Base-by-base conservation (phyloP, 208 protist genomes). In the Crithidia brevicula region DNA sequence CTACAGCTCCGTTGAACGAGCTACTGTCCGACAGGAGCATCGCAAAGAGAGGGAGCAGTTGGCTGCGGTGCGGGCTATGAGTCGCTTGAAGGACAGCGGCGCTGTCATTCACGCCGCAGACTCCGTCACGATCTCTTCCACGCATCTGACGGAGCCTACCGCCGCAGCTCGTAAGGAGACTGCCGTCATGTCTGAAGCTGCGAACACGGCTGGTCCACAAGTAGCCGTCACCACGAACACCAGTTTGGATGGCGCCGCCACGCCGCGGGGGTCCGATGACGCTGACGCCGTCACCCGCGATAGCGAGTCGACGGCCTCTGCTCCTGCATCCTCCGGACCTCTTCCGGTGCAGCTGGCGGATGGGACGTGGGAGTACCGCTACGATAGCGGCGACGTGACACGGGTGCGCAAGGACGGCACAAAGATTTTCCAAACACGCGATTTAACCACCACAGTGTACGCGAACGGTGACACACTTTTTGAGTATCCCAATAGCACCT, bases 341-440 rank as follows among this genome's bases (percentile, higher is more conserved):
- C 56, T 65, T 11, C 71, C 70, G 23, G 65, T 75, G n/a, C 83
- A 89, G 57, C 79, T 83, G 33, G 27, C 54, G 5, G 88, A 93
- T 69, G 91, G 91, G 4, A 88, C 81, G 18, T 94, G 86, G 88
- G 82, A 92, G 58, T 96, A 93, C 52, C 51, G 61, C 15, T 96
- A 94, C 81, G 45, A 46, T 43, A 93, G 81, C 75, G 88, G 88
- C 23, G 81, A 90, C 51, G 62, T 86, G 20, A 91, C 86, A 1
- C 64, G 83, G 18, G 66, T 86, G 3, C 58, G 63, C 36, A 74
- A 72, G 27, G 79, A 91, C 56, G 90, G 90, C 7, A 92, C 79
- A 20, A 76, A 86, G 52, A 72, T 92, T 0, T 96, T 88, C 68
- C 68, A 81, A 62, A 81, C 79, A 15, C 57, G 74, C 9, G 65